Base-by-base conservation (phyloP, 129 eudicot genomes). In the Flaveria ramosissima region DNA sequence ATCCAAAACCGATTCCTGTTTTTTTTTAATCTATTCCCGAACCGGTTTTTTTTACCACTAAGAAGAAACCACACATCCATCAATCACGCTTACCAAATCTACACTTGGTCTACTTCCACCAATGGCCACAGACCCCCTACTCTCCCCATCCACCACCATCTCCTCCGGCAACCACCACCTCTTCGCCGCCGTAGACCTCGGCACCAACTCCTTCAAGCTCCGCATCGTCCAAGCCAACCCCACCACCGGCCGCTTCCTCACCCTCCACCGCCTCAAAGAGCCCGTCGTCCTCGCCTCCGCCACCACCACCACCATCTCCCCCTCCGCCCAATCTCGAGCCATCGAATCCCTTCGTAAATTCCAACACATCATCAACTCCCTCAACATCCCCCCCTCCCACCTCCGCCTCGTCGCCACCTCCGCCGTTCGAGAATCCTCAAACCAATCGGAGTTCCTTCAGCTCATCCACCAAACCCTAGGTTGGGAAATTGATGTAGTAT, bases 151-250 rank as follows among this genome's bases (percentile, higher is more conserved):
- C 43, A 27, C 84, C 76, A 64, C 74, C 75, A 47, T 84, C 71
- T 36, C 41, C 41, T 36, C 48, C 16, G 6, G 0, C 48, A 9
- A 27, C 81, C 10, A 68, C 85, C 73, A 83, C 84, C 90, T 88
- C 51, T 90, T 88, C 78, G 98, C 96, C 70, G 85, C 93, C 78
- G 83, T 89, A 19, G 96, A 92, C 82, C 77, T 92, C 55, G 98
- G 98, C 6, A 88, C 96, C 42, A 89, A 86, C 86, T 84, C 98
- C 75, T 92, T 90, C 88, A 92, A 92, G 62, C 98, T 92, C 72
- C 85, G 86, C 23, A 74, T 92, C 1, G 77, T 85, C 78, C 86
- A 83, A 9, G 85, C 88, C 27, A 87, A 90, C 73, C 96, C 93
- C 30, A 57, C 78, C 50, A 77, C 92, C 77, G 86, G 90, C 63